These are phyloP conservation scores for Globisporangium nodosum DNA, from an alignment of 352 stramenopile species.

Conservation along the genomic window DNA sequence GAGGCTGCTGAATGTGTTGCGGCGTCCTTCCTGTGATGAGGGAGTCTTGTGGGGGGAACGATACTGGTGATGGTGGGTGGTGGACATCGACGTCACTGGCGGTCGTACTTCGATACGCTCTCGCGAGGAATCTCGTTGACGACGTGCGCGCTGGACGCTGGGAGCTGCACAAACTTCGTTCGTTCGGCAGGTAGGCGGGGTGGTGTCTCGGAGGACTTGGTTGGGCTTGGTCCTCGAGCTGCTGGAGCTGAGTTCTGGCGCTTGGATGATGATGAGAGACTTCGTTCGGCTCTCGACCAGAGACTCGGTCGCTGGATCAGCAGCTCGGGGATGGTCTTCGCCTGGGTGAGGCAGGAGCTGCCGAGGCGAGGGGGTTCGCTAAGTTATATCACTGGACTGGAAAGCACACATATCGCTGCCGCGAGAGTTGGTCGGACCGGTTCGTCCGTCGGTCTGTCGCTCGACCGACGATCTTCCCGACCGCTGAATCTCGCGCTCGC, in stretches of 20 bases:
- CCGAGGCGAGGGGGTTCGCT: not conserved
- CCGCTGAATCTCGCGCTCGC: no score
- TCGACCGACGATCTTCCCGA: not conserved
- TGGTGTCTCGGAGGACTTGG: not conserved
- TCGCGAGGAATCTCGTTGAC: not conserved
- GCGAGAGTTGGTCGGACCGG: not conserved
- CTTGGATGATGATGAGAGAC: not conserved
- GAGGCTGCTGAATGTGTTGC: not conserved
- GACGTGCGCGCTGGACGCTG: not conserved
- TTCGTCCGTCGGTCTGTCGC: not conserved
- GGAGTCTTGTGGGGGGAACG: not conserved
- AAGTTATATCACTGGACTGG: conserved; percentile 4
- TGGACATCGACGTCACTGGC: not conserved
- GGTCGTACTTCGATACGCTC: not conserved
- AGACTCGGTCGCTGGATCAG: not conserved
- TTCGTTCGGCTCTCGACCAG: not conserved
- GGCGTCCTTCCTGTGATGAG: not conserved
- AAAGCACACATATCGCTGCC: not conserved
- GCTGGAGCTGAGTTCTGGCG: not conserved
- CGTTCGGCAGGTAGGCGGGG: not conserved
- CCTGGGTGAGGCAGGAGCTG: not conserved
- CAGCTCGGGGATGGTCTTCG: not conserved
- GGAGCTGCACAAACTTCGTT: not conserved
- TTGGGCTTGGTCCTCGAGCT: not conserved
- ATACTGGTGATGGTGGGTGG: not conserved